phyloP scores from a whole-genome alignment of 129 eudicot genomes.

The Ambrosia artemisiifolia region DNA sequence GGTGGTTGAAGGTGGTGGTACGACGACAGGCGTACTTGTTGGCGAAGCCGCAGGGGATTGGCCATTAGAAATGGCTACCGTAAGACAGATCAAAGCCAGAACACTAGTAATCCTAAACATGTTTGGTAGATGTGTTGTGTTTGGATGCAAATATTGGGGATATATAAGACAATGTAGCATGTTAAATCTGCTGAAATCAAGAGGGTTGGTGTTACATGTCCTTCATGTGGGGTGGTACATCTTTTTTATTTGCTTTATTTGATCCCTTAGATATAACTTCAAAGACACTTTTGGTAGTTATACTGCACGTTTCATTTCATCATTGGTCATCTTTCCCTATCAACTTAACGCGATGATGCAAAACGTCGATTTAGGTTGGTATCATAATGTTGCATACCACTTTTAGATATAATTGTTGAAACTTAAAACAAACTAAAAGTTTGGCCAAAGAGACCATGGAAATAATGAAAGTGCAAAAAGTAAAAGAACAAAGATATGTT shows the following conservation, averaged over 20 bases:
- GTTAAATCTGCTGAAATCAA: slow-evolving; percentile 15
- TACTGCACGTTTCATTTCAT: slow-evolving; percentile 24
- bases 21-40: slow-evolving; percentile 30
- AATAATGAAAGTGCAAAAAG: slow-evolving; percentile 6
- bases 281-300: slow-evolving; percentile 22
- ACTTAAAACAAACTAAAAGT: not conserved
- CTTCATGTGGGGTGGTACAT: slow-evolving; percentile 51
- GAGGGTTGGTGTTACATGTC: slow-evolving; percentile 48
- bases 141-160: slow-evolving; percentile 7
- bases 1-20: slow-evolving; percentile 48
- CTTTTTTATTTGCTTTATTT: slow-evolving; percentile 26
- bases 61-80: slow-evolving; percentile 42
- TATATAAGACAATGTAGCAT: slow-evolving; percentile 25
- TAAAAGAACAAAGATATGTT: not conserved
- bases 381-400: not conserved
- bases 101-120: slow-evolving; percentile 28
- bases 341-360: not conserved
- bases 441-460: not conserved
- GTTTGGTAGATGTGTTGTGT: slow-evolving; percentile 12
- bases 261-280: slow-evolving; percentile 19
- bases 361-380: not conserved
- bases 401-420: not conserved
- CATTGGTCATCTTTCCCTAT: slow-evolving; percentile 27
- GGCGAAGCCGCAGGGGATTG: slow-evolving; percentile 84
- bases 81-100: slow-evolving; percentile 44